Conservation (phyloP, 768 basidiomycete genomes). For the Lactarius sanguifluus region DNA sequence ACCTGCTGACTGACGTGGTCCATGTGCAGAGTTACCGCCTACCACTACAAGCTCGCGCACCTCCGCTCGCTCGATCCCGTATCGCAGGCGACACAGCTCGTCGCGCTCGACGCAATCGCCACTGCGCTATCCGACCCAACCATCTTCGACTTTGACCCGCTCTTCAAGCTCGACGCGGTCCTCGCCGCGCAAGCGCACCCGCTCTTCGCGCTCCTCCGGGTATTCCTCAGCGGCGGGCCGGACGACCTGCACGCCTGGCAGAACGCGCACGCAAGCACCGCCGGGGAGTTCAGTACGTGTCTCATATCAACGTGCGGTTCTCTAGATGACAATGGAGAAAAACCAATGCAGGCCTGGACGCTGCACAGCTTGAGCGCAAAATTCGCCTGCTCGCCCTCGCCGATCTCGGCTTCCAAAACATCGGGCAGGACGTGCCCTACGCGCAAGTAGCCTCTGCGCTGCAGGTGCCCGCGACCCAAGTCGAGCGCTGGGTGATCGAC, state of each 20-base stretch:
- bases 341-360: conserved; percentile 51
- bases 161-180: conserved; percentile 43
- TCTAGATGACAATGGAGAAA: not conserved
- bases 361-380: conserved; percentile 68
- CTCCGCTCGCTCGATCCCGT: not conserved
- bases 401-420: conserved; percentile 68
- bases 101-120: conserved; percentile 55
- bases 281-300: conserved; percentile 56
- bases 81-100: not conserved
- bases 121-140: conserved; percentile 62
- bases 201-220: conserved; percentile 67
- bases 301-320: not conserved
- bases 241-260: conserved; percentile 41
- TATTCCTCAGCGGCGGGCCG: conserved; percentile 67
- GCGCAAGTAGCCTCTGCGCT: conserved; percentile 63
- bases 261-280: conserved; percentile 45
- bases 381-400: conserved; percentile 75
- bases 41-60: not conserved
- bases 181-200: conserved; percentile 41
- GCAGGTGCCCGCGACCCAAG: conserved; percentile 60
- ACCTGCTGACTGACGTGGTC: conserved; percentile 43
- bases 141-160: conserved; percentile 77
- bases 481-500: conserved; percentile 88
- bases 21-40: conserved; percentile 15
- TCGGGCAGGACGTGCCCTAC: conserved; percentile 73